These are phyloP conservation scores for Albophoma yamanashiensis DNA, from an alignment of 2,329 filamentous ascomycete genomes.

Conservation along the genomic window DNA sequence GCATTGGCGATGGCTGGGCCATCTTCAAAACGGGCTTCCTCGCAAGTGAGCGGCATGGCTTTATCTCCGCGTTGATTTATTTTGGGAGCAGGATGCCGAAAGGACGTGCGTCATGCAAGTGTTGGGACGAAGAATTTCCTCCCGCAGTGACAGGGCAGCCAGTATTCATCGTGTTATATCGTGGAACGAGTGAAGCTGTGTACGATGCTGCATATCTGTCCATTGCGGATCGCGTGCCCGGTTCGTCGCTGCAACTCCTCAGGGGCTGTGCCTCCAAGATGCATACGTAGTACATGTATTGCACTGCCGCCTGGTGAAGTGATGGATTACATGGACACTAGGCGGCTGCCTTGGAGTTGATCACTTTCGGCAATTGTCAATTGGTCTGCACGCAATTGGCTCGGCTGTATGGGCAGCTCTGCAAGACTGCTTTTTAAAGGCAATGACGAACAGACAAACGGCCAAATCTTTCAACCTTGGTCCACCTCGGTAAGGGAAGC, in stretches of 20 bases:
- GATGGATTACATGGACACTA: no score
- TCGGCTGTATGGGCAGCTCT: not conserved
- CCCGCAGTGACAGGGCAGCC: not conserved
- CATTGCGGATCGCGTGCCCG: not conserved
- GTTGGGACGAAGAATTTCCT: no score
- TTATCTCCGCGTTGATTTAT: not conserved
- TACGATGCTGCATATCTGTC: not conserved
- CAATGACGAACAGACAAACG: not conserved
- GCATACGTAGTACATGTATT: no score
- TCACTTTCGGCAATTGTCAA: not conserved
- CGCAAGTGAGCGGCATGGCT: conserved; percentile 3
- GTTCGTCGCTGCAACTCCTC: not conserved
- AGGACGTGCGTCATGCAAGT: not conserved
- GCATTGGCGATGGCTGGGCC: not conserved
- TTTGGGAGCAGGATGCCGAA: not conserved
- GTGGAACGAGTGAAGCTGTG: not conserved
- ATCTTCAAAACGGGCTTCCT: conserved; percentile 2
- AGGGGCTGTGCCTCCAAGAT: not conserved
- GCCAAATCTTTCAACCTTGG: not conserved
- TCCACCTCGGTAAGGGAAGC: not conserved
- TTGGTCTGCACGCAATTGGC: not conserved
- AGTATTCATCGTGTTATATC: not conserved
- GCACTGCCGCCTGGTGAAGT: not conserved
- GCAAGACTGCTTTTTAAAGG: not conserved
- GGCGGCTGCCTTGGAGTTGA: not conserved